Evolutionary conservation across 2,329 filamentous ascomycete genomes (phyloP).

Genomic region (Diaporthe capsici): DNA sequence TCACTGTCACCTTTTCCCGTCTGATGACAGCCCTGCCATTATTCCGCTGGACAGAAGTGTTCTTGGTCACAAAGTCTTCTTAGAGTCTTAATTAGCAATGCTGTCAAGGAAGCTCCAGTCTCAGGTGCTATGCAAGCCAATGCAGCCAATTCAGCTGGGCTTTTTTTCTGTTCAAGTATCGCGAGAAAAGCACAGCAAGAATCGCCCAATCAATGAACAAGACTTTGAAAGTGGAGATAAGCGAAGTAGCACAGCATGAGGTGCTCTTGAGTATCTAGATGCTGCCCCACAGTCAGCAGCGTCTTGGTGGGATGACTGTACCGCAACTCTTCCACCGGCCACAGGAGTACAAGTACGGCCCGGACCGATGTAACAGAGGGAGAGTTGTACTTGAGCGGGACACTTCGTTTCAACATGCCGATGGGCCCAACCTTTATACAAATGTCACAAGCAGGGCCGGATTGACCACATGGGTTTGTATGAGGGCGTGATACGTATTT

Average conservation of each 20-base stretch:
- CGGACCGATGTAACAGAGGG: background rate
- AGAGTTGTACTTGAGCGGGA: background rate
- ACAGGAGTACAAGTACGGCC: background rate
- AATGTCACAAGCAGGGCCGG: background rate
- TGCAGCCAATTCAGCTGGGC: background rate
- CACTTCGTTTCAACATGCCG: background rate
- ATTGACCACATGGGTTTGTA: background rate
- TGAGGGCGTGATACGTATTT: background rate
- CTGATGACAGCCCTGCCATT: too few species aligned
- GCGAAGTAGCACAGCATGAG: background rate
- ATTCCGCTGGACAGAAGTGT: too few species aligned
- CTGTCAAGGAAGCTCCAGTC: too few species aligned
- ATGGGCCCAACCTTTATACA: background rate
- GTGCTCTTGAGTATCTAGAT: too few species aligned
- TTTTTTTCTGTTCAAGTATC: background rate
- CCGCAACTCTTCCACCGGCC: background rate
- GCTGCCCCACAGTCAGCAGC: background rate
- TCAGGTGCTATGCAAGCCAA: too few species aligned
- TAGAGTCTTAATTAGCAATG: too few species aligned
- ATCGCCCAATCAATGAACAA: background rate
- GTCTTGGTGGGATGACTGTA: background rate
- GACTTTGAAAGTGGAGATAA: background rate
- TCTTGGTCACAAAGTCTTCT: too few species aligned
- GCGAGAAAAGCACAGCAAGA: background rate
- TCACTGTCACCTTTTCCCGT: too few species aligned